Evolutionary conservation across 805 yeast species (phyloP).

Genomic region (Candida chauliodis): DNA sequence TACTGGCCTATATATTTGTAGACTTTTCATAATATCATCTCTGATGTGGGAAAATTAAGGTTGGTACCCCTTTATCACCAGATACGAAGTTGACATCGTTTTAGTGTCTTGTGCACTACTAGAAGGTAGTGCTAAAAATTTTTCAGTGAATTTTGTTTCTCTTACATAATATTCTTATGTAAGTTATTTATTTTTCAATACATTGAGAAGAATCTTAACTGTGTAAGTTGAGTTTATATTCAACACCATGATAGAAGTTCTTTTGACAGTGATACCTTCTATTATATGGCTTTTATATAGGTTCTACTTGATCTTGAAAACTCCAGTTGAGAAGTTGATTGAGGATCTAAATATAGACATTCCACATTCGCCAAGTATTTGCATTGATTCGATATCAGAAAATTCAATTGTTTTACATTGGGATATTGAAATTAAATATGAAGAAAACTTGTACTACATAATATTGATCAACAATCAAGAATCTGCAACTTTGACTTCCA

Average conservation of each 20-base stretch:
- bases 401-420: constrained; percentile 51
- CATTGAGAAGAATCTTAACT: too few species aligned
- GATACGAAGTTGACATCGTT: neutral
- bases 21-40: too few species aligned
- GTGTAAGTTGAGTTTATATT: too few species aligned
- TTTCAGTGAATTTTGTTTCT: too few species aligned
- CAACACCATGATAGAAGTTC: constrained; percentile 29
- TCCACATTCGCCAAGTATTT: constrained; percentile 53
- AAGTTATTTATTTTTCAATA: too few species aligned
- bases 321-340: constrained; percentile 48
- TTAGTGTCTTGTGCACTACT: neutral
- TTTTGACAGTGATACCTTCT: constrained; percentile 33
- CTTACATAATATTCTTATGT: too few species aligned
- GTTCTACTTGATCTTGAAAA: constrained; percentile 30
- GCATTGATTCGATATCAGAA: constrained; percentile 51
- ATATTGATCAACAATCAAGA: constrained; percentile 33
- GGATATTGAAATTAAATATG: constrained; percentile 37
- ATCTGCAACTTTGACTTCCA: constrained; percentile 32
- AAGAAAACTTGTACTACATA: constrained; percentile 31
- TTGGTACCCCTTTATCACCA: neutral
- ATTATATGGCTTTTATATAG: constrained; percentile 39
- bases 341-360: constrained; percentile 47
- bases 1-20: too few species aligned
- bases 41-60: too few species aligned
- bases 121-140: too few species aligned